Base-by-base conservation (phyloP, 129 eudicot species). In the Flaveria ramosissima region DNA sequence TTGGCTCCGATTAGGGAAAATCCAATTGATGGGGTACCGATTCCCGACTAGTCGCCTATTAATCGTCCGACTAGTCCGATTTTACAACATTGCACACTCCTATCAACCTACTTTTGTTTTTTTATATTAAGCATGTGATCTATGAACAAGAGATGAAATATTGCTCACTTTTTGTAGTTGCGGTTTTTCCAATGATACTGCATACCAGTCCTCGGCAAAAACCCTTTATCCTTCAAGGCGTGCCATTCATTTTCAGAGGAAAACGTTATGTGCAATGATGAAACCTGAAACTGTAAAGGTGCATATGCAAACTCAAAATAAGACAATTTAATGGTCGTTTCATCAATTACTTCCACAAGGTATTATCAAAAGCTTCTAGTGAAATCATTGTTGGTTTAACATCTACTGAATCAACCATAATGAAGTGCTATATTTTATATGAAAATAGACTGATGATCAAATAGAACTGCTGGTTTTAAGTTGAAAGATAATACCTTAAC, bases 101-200 rank as follows among this genome's bases (percentile, higher is more conserved):
- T 51, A 51, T 51, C 6, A 51, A 51, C 57, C 9, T 19, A 19
- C 19, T 16, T 55, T 16, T 55, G 24, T 9, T 55, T 16, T 55
- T 17, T 8, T 7, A 55, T 55, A 55, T 55, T 55, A 55, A 55
- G 23, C 61, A 55, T 23, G 9, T 57, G 20, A 57, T 57, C 14
- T 21, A 21, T 20, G 64, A 57, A 27, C 32, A 57, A 57, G 1
- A 46, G 51, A 27, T 32, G 23, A 73, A 21, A 19, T 61, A 8
- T 32, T 61, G 75, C 83, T 63, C 75, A 88, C 98, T 79, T 89
- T 80, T 77, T 87, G 76, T 94, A 94, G 73, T 91, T 91, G 30
- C 88, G 97, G 76, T 94, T 94, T 80, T 87, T 86, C 98, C 98
- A 94, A 80, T 94, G 98, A 84, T 94, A 94, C 82, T 94, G 98